Evolutionary conservation across 371 early-diverging fungal genomes (phyloP), one percentile per base, ranked within the genome.

Genomic region (Mucor indicus): DNA sequence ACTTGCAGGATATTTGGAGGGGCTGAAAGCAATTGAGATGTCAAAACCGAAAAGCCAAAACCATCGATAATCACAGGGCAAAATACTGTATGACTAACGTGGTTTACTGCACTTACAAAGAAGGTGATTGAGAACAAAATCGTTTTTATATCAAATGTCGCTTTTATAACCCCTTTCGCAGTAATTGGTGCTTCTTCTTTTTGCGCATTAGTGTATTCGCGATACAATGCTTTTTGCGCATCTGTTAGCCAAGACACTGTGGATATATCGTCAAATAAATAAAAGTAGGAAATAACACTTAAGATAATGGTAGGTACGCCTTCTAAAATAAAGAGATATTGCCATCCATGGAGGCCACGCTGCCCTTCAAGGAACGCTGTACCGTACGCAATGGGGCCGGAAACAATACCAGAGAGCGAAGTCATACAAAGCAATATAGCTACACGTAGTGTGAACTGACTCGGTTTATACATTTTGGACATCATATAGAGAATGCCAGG

Each of bases 291-390:
- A 2, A 67, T 21, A 1, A 64, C 21, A 17, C 69, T 66, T 1
- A 73, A 53, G 2, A 44, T 39, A 13, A 69, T 55, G 2, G 73
- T 73, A 2, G 65, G 69, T 1, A 57, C 48, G 1, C 69, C 69
- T 39, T 73, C 73, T 3, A 73, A 31, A 13, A 73, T 61, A 30
- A 73, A 69, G n/a, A 73, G 35, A 25, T 60, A 69, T 13, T 73
- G 73, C 73, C 73, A 73, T 9, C 67, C 73, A 25, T 67, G 60
- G n/a, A 73, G 17, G 1, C 62, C 61, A 8, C 39, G 42, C 2
- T 51, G 44, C 7, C 73, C 69, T 8, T 69, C 69, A 2, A 73
- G 32, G 20, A 60, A 60, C 0, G 69, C 54, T 6, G 62, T 55
- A 7, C 48, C 65, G 30, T 69, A 73, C 1, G 65, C 69, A 20